Percentiles rank a stretch among this genome's conserved stretches.
phyloP scores from a whole-genome alignment of 2,329 filamentous ascomycete species.

The Beauveria bassiana region DNA sequence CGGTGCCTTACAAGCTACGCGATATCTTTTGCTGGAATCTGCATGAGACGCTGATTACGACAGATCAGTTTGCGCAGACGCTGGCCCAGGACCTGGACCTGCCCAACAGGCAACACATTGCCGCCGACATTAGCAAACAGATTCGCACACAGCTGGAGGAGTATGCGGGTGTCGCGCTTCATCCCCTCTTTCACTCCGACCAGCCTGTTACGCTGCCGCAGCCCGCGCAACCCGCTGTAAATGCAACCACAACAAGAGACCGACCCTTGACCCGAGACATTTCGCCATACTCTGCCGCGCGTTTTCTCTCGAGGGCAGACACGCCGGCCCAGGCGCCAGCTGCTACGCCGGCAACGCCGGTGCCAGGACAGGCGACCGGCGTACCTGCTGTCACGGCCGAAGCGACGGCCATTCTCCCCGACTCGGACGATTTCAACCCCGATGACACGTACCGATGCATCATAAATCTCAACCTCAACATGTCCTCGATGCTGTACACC shows the following conservation, averaged over 20 bases:
- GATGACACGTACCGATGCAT: conserved; percentile 95
- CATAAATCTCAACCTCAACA: conserved; percentile 81
- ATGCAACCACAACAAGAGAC: conserved; percentile 16
- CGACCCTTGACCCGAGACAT: conserved; percentile 30
- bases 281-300: conserved; percentile 27
- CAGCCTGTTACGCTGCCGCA: conserved; percentile 12
- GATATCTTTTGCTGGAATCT: conserved; percentile 98
- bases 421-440: conserved; percentile 71
- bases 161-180: conserved; percentile 87
- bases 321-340: conserved; percentile 48
- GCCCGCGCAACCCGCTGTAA: conserved; percentile 12
- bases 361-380: conserved; percentile 30
- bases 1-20: conserved; percentile 79
- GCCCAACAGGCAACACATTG: conserved; percentile 61
- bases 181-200: conserved; percentile 76
- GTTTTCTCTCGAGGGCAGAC: conserved; percentile 40
- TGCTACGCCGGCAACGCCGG: conserved; percentile 42
- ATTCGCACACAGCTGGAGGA: conserved; percentile 94
- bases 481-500: conserved; percentile 84
- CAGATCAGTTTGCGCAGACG: conserved; percentile 86
- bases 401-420: conserved; percentile 52
- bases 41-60: conserved; percentile 87
- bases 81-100: conserved; percentile 92
- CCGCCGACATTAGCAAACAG: conserved; percentile 80
- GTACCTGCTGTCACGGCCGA: conserved; percentile 57